Evolutionary conservation across 768 basidiomycete genomes (phyloP).

Genomic region (Xerocomellus dryophilus): DNA sequence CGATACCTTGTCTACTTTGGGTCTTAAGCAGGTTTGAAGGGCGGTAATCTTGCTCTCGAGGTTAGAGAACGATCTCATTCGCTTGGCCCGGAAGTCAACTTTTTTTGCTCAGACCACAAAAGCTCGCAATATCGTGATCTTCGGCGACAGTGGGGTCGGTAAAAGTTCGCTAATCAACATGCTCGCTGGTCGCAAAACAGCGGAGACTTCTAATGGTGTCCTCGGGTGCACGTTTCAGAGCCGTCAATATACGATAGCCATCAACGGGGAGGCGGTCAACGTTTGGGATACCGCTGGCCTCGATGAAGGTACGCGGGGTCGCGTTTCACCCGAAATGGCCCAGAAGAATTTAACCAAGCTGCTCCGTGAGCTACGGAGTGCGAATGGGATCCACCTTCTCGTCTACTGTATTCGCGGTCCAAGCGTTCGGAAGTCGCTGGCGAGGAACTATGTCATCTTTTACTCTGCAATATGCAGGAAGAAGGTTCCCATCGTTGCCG

Average conservation of each 20-base stretch:
- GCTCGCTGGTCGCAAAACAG: conserved; percentile 31
- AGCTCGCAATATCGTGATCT: conserved; percentile 38
- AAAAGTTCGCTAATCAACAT: conserved; percentile 47
- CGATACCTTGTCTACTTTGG: neutral
- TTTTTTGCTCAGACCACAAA: conserved; percentile 1
- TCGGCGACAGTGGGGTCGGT: conserved; percentile 42
- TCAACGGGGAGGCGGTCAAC: conserved; percentile 16
- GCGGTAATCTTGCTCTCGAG: neutral
- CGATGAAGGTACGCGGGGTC: conserved; percentile 27
- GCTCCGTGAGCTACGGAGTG: conserved; percentile 28
- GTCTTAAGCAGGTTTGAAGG: neutral
- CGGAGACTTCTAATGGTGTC: conserved; percentile 30
- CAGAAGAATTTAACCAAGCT: conserved; percentile 28
- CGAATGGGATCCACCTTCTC: conserved; percentile 31
- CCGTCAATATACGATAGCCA: conserved; percentile 18
- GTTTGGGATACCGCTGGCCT: conserved; percentile 37
- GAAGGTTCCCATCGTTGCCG: conserved; percentile 30
- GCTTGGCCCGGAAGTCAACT: neutral
- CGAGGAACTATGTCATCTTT: conserved; percentile 33
- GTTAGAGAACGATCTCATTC: conserved; percentile 6
- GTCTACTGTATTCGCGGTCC: conserved; percentile 35
- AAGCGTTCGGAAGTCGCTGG: conserved; percentile 23
- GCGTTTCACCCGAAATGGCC: conserved; percentile 25
- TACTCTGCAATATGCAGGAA: conserved; percentile 30
- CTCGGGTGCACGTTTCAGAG: conserved; percentile 38